Evolutionary conservation across 345 rosid species (phyloP), one percentile per base, ranked within the genome.

Genomic region (Boechera retrofracta): DNA sequence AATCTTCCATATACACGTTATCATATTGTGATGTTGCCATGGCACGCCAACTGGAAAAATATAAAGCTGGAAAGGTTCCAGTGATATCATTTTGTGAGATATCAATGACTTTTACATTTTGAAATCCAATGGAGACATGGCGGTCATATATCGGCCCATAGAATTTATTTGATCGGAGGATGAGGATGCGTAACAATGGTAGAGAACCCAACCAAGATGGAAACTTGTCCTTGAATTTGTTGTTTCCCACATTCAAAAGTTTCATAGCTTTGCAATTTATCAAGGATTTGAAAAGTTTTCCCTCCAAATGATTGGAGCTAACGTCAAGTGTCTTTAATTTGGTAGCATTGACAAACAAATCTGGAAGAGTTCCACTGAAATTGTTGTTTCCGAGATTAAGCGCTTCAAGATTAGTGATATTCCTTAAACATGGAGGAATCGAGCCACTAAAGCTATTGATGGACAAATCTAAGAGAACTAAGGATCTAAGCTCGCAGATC

Each of bases 91-190:
- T 88, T 1, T 35, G 15, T 48, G 88, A 77, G 21, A 84, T 8
- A 44, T 86, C 90, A 0, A 86, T 67, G 36, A 88, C 73, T 26
- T 75, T 85, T 67, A 85, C 80, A 67, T 0, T 60, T 12, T 41
- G 52, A 84, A 86, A 85, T 1, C 44, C 47, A 10, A n/a, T n/a
- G 0, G 32, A 3, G 10, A 0, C 2, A 0, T 8, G 2, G 2
- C 3, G 24, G 68, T 83, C 73, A n/a, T 28, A 53, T 42, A 88
- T 29, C 2, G 1, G 2, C 1, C 89, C 85, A 0, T 73, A 12
- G 61, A 88, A 85, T 1, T 41, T 10, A 39, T 85, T 86, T 3
- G 81, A 73, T 12, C 85, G 75, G 52, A 86, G 16, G 65, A 79
- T 73, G 7, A 88, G 77, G 42, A 83, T 76, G 1, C 73, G 78